Conservation (phyloP, 306 rosid genomes). For the Vicia sativa region DNA sequence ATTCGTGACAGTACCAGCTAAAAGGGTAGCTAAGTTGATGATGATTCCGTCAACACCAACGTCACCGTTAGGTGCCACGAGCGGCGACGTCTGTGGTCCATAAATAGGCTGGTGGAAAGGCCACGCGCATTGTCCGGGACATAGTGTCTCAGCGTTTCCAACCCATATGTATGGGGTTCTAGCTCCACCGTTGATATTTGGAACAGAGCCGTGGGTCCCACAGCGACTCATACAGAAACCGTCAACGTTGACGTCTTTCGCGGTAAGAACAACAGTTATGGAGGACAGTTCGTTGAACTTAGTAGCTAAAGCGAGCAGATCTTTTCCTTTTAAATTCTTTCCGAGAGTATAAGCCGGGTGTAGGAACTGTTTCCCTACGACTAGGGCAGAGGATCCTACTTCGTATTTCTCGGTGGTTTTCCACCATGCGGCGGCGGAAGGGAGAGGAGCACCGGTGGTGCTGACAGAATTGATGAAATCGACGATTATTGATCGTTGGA, state of each 20-base stretch:
- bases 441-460: conserved; percentile 33
- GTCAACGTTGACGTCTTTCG: conserved; percentile 72
- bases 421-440: conserved; percentile 84
- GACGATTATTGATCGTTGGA: conserved; percentile 74
- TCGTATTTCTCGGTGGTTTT: conserved; percentile 74
- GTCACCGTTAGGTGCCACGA: conserved; percentile 89
- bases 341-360: conserved; percentile 69
- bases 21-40: conserved; percentile 78
- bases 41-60: conserved; percentile 90
- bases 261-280: conserved; percentile 67
- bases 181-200: conserved; percentile 10
- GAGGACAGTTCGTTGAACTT: conserved; percentile 52
- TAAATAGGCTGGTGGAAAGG: conserved; percentile 92
- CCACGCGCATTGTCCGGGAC: conserved; percentile 97
- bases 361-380: conserved; percentile 66
- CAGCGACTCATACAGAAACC: conserved; percentile 80
- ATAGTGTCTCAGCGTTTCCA: conserved; percentile 80
- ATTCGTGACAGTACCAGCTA: conserved; percentile 92
- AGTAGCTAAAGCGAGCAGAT: conserved; percentile 53
- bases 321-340: conserved; percentile 46
- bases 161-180: conserved; percentile 76
- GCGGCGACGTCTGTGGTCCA: conserved; percentile 86
- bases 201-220: conserved; percentile 69
- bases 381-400: conserved; percentile 60
- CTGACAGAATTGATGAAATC: conserved; percentile 73